Conservation (phyloP, 2,329 filamentous ascomycete species). For the Aureobasidium sp. region DNA sequence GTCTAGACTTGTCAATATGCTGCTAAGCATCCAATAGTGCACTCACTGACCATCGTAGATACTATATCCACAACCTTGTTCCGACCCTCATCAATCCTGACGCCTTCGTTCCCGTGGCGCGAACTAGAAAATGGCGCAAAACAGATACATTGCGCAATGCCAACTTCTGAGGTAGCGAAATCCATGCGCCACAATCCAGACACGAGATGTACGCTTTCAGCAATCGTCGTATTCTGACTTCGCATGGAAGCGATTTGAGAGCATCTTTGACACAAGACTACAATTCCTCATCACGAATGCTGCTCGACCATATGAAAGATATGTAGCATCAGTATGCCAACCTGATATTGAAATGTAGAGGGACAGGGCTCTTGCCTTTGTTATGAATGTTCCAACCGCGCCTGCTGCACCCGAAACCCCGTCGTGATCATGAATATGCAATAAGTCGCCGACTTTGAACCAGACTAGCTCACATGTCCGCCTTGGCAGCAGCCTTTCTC, state of each 20-base stretch:
- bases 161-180: background rate
- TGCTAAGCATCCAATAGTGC: background rate
- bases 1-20: background rate
- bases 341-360: background rate
- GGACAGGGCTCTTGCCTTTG: background rate
- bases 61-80: background rate
- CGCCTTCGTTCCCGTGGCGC: background rate
- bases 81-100: background rate
- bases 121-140: background rate
- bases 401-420: background rate
- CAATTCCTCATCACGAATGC: background rate
- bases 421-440: background rate
- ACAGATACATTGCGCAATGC: background rate
- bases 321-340: background rate
- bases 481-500: constrained; percentile 27
- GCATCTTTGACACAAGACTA: background rate
- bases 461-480: background rate
- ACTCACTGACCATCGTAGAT: background rate
- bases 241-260: background rate
- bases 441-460: background rate
- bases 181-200: background rate
- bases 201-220: background rate
- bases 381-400: background rate
- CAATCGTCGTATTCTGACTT: background rate
- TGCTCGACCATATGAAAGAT: background rate